Evolutionary conservation across 1,139 yeast genomes (phyloP).

Genomic region (Saccharomyces hybrid): DNA sequence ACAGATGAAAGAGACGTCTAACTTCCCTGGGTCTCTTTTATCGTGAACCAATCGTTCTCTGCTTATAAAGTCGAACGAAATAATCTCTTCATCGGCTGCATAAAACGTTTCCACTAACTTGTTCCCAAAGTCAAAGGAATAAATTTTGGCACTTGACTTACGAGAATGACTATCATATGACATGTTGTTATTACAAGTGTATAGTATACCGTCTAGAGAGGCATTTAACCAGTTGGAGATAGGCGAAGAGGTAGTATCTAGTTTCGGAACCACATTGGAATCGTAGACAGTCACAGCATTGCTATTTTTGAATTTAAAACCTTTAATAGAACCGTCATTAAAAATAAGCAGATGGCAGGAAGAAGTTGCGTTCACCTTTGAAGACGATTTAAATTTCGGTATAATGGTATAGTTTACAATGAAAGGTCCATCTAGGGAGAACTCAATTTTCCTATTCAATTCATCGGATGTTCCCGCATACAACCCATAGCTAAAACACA

Average conservation of each 20-base stretch:
- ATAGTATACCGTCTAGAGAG: neutral
- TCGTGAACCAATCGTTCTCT: neutral
- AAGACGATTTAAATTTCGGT: neutral
- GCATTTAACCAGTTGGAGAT: neutral
- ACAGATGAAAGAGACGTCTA: neutral
- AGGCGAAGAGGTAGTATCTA: neutral
- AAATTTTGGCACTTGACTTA: neutral
- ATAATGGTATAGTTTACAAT: neutral
- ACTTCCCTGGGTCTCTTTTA: neutral
- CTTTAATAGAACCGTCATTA: neutral
- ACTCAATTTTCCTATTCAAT: neutral
- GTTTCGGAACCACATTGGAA: neutral
- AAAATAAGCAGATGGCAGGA: neutral
- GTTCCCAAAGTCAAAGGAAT: neutral
- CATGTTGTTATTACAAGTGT: neutral
- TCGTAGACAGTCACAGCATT: neutral
- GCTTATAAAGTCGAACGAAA: neutral
- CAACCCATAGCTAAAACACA: neutral
- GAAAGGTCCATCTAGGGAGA: neutral
- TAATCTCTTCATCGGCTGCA: neutral
- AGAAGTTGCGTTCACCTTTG: neutral
- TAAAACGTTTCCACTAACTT: neutral
- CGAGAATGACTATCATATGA: neutral
- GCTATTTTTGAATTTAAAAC: neutral
- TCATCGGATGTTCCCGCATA: neutral